Evolutionary conservation across 768 basidiomycete species (phyloP), one percentile per base, ranked within the genome.

Genomic region (Suillus weaverae): DNA sequence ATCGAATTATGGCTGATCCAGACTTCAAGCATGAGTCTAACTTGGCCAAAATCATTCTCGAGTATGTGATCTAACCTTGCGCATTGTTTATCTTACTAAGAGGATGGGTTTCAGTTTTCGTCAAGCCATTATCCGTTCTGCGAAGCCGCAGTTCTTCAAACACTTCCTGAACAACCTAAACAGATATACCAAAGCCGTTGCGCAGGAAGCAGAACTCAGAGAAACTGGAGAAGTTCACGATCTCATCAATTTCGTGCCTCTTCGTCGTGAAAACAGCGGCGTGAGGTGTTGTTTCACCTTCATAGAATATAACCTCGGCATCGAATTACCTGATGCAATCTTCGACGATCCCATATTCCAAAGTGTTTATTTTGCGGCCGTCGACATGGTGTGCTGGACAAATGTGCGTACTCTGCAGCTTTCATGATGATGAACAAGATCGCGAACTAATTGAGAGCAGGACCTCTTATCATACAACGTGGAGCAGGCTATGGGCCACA

Each of bases 381-480:
- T 83, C 57, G 90, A 91, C 72, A 80, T 87, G 71, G 84, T 90
- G 64, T 87, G 85, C 74, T 90, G 87, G 88, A 77, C 88, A 13
- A 91, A 91, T 73, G 89, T 90, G 66, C 76, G 84, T 73, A 30
- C 22, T 46, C 26, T 35, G 10, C 38, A 20, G 10, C 18, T 22
- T 35, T 44, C n/a, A 22, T 48, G 11, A 48, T 13, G 22, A 18
- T 55, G 51, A 30, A 26, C 10, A 26, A 63, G 16, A 33, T 53
- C 4, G 51, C 1, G 20, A 20, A 33, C 30, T 53, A 13, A 53
- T 14, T 48, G 6, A 35, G 51, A 26, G 56, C 67, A 89, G 89
- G 89, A 90, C 67, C 73, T 89, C 13, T 90, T 88, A 69, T 89
- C 88, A 5, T 91, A 89, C 73, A 85, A 89, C 71, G 85, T 87